phyloP scores from a whole-genome alignment of 345 rosid species.

The Ricinus communis region DNA sequence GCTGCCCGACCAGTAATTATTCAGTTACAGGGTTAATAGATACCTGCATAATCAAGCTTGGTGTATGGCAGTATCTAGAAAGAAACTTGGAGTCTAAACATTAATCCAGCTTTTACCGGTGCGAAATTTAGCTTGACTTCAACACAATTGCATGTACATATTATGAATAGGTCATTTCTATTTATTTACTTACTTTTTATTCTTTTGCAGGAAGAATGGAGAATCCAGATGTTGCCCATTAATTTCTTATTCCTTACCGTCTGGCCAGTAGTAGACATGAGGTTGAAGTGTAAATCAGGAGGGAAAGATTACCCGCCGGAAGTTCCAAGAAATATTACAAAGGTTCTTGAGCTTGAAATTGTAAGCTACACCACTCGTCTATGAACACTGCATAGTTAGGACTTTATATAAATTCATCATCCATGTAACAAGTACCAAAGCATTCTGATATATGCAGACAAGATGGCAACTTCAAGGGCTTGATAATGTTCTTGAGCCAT shows the following conservation, averaged over 20 bases:
- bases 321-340: constrained; percentile 57
- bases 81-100: too few species aligned
- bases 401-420: background rate
- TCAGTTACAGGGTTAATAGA: too few species aligned
- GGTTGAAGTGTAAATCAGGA: constrained; percentile 60
- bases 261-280: constrained; percentile 82
- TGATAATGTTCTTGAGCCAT: constrained; percentile 50
- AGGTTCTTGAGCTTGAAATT: constrained; percentile 71
- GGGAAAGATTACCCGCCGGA: constrained; percentile 69
- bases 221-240: constrained; percentile 85
- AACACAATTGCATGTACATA: too few species aligned
- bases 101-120: too few species aligned
- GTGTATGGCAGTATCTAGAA: too few species aligned
- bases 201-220: constrained; percentile 72
- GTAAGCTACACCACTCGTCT: constrained; percentile 41
- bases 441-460: constrained; percentile 45
- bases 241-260: constrained; percentile 65
- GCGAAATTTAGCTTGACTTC: too few species aligned
- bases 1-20: too few species aligned
- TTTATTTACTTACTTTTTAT: background rate
- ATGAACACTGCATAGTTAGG: background rate
- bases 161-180: too few species aligned
- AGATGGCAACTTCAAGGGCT: constrained; percentile 91
- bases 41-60: too few species aligned
- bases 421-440: constrained; percentile 4